Base-by-base conservation (phyloP, 2,329 filamentous ascomycete species). In the Kalmusia sp. region DNA sequence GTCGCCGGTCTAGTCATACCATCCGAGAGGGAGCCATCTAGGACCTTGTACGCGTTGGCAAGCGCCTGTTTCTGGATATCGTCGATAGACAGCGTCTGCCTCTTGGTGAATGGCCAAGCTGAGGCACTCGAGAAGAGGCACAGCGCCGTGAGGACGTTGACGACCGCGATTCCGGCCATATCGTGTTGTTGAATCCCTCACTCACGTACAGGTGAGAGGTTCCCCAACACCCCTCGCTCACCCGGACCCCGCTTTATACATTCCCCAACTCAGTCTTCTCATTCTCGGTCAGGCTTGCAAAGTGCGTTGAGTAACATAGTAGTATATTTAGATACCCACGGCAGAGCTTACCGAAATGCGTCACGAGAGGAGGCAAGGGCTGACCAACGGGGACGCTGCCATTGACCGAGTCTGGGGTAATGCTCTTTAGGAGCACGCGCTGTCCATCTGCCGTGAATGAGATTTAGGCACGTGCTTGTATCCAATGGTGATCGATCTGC, bases 11-110 rank as follows among this genome's bases (percentile, higher is more conserved):
- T 59, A 7, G 59, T 67, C 43, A 69, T 28, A 2, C 67, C 68
- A 60, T 71, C 65, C 5, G 57, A 55, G 14, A 71, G 46, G 1
- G 67, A 67, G 4, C 68, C 66, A 25, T 68, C 62, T 14, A 71
- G 59, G 22, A 69, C 62, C 41, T 63, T 69, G 45, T 64, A 58
- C 3, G 67, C 62, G 35, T 69, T 71, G 4, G 56, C 54, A 8
- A 67, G 57, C 21, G 67, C 66, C 52, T 69, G 63, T 30, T 61
- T 61, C 49, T 67, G 59, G 30, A 71, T 63, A 5, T 59, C 49
- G 12, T 63, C 65, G 55, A 62, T 60, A 4, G 61, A 59, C 19
- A 65, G 52, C 17, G 58, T 51, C 51, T 68, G 65, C 28, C 62
- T 58, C 44, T 57, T 63, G 19, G 40, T 19, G 19, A 61, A 63